phyloP scores from a whole-genome alignment of 2,329 filamentous ascomycete genomes.

The Colletotrichum magnum region DNA sequence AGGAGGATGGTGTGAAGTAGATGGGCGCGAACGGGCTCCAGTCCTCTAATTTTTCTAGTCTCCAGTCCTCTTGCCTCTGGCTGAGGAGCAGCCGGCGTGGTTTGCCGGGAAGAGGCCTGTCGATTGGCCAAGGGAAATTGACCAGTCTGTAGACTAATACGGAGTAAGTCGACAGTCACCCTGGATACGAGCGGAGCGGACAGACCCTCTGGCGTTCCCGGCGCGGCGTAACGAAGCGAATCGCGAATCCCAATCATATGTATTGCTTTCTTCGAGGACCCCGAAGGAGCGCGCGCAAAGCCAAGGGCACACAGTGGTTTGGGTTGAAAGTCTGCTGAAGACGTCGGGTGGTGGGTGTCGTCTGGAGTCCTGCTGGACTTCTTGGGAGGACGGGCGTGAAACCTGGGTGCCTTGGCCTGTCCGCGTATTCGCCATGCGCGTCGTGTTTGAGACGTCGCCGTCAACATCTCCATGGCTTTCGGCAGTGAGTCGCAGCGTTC shows the following conservation, averaged over 20 bases:
- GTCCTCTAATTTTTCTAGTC: background rate
- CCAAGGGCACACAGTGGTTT: background rate
- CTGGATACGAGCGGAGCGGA: conserved; percentile 36
- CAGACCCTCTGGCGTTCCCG: conserved; percentile 23
- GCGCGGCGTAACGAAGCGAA: conserved; percentile 22
- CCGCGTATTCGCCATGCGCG: conserved; percentile 27
- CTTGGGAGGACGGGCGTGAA: conserved; percentile 21
- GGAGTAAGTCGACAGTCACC: conserved; percentile 28
- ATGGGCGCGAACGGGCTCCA: background rate
- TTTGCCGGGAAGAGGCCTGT: conserved; percentile 27
- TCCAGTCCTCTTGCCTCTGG: background rate
- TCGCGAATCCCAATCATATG: conserved; percentile 29
- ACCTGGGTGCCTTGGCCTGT: conserved; percentile 19
- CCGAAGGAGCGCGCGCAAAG: conserved; percentile 9
- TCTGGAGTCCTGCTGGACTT: conserved; percentile 30
- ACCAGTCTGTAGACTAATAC: conserved; percentile 2
- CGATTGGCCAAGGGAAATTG: conserved; percentile 22
- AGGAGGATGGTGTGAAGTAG: conserved; percentile 10
- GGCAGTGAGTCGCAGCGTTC: background rate
- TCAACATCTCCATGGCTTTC: conserved; percentile 6
- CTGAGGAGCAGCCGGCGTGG: conserved; percentile 19
- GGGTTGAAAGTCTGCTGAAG: background rate
- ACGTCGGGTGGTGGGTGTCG: background rate
- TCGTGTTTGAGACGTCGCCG: conserved; percentile 32
- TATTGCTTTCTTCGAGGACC: background rate